Base-by-base conservation (phyloP, 768 basidiomycete genomes). In the Serendipita vermifera region DNA sequence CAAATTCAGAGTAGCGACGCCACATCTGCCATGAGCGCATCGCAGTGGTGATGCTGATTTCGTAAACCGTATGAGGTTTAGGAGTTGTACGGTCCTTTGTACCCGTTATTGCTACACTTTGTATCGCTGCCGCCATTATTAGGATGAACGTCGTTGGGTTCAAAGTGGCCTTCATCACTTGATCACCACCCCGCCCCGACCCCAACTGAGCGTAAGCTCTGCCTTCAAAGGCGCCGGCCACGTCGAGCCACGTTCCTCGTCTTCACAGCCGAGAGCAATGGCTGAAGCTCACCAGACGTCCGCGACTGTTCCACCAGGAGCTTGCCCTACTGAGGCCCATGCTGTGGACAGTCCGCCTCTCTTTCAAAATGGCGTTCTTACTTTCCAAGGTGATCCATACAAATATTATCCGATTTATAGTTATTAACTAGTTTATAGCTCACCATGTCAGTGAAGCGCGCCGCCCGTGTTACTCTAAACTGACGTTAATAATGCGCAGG, bases 1-100 rank as follows among this genome's bases (percentile, higher is more conserved):
- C 82, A 70, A 98, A 98, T 70, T 96, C 91, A 38, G 89, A 92
- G 72, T 97, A 98, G 51, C 94, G 85, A 57, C 85, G 76, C 81
- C 86, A 87, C 76, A 96, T 87, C 57, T 85, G 80, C 92, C 93
- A 97, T 66, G 88, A 84, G 59, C 87, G 83, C 27, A 91, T 87
- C 56, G 88, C 82, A 4, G 90, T 90, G 62, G 86, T 81, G 62
- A 97, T 82, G 64, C 83, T 78, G 66, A 94, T 85, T 59, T 76
- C 76, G 71, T 85, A 94, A 62, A 86, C 87, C 57, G 77, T 76
- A 65, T 93, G 88, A n/a, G 80, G 70, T 64, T 85, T 87, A 61
- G 88, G 87, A 36, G 71, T 64, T 2, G 73, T 65, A 40, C 84
- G 80, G 59, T 82, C 80, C 66, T 89, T 51, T 51, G 46, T 51